A percentile compares a stretch with the other conserved stretches of the same genome.
Conservation (phyloP, 2,329 filamentous ascomycete species). For the Cercospora beticola region DNA sequence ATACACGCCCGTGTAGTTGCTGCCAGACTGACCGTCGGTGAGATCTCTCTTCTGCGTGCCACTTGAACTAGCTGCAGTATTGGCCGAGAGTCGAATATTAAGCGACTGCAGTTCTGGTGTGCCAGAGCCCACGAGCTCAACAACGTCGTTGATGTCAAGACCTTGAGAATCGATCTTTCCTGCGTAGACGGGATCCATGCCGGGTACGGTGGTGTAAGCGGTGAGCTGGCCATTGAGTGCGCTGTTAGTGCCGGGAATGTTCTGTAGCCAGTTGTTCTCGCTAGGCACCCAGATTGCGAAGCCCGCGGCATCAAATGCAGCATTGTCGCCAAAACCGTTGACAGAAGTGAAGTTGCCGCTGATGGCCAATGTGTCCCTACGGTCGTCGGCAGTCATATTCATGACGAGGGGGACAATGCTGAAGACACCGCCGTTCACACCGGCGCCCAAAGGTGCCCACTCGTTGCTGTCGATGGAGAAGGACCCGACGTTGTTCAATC, state of each 20-base stretch:
- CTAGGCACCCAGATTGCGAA: slow-evolving; percentile 94
- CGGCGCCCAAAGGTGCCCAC: slow-evolving; percentile 80
- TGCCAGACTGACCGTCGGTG: slow-evolving; percentile 34
- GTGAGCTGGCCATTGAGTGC: slow-evolving; percentile 71
- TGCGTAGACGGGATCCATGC: slow-evolving; percentile 66
- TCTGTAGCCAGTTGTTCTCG: slow-evolving; percentile 80
- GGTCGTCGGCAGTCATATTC: slow-evolving; percentile 68
- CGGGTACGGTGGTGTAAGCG: slow-evolving; percentile 65
- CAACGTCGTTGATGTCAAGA: slow-evolving; percentile 71
- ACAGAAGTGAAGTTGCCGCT: slow-evolving; percentile 78
- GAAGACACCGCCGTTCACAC: slow-evolving; percentile 76
- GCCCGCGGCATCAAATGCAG: slow-evolving; percentile 63
- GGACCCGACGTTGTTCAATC: slow-evolving; percentile 71
- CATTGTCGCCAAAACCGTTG: slow-evolving; percentile 63
- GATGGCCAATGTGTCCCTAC: slow-evolving; percentile 74
- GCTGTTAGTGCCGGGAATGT: slow-evolving; percentile 63
- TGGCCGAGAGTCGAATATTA: slow-evolving; percentile 54
- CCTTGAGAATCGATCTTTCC: slow-evolving; percentile 78
- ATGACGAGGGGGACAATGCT: slow-evolving; percentile 74
- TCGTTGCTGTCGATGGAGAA: slow-evolving; percentile 67
- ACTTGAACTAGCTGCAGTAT: slow-evolving; percentile 25
- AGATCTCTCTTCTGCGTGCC: slow-evolving; percentile 44
- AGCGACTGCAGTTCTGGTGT: slow-evolving; percentile 48
- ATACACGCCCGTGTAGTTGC: slow-evolving; percentile 64
- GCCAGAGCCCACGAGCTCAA: slow-evolving; percentile 57